Base-by-base conservation (phyloP, 352 stramenopile species). In the Phytophthora pisi region DNA sequence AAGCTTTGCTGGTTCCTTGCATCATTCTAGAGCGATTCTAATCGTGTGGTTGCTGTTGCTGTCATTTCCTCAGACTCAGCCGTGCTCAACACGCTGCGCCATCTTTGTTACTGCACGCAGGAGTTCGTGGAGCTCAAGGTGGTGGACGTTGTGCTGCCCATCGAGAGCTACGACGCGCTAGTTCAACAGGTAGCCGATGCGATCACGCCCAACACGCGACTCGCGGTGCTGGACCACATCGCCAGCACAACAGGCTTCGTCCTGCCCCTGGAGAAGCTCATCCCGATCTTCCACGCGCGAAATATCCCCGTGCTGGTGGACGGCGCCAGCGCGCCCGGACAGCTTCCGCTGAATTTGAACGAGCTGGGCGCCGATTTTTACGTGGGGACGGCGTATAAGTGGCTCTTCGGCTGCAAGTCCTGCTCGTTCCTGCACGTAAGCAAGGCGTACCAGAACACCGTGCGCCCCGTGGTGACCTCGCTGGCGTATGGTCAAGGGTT, bases 111-210 rank as follows among this genome's bases (percentile, higher is more conserved):
- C 74, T 91, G 79, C 51, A 95, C 86, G 43, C 88, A 95, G 74
- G 88, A 95, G 61, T 92, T 93, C 45, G 88, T 95, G n/a, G 84
- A 93, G 53, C 84, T 95, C 67, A 93, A 93, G 62, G 88, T 95
- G 40, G 88, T 95, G 38, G 85, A 95, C 46, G 74, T 93, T 0
- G 74, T 86, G 57, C 75, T 95, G 18, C 88, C 88, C 0, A 80
- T 95, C 51, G 51, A 77, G 16, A 91, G 74, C 57, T 91, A 92
- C 57, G 85, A 93, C 51, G 70, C 59, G 38, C 66, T 95, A 28
- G 80, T 93, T 51, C 57, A 93, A 40, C 84, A 90, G 38, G 77
- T 95, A n/a, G 76, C 72, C 1, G 77, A 78, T 30, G 82, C 88
- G 10, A 95, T 95, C 57, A 93, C 85, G 42, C 72, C 85, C 31